These are phyloP conservation scores for Pseudogymnoascus sp. DNA, from an alignment of 2,329 filamentous ascomycete species.

Conservation along the genomic window DNA sequence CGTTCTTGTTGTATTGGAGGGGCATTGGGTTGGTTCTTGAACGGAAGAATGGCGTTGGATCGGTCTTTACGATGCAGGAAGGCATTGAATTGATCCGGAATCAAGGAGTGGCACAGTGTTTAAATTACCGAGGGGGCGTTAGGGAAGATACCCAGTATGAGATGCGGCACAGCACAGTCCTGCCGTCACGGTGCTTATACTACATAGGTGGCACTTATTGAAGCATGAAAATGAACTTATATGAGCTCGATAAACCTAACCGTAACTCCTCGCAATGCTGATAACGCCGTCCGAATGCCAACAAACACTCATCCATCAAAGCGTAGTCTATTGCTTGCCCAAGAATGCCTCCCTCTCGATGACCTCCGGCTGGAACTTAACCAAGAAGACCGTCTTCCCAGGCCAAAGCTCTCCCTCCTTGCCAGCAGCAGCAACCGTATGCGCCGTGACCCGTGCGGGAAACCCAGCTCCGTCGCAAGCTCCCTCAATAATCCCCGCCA, in stretches of 20 bases:
- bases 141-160: background rate
- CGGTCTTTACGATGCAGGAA: background rate
- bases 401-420: conserved; percentile 79
- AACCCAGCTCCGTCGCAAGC: conserved; percentile 91
- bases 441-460: conserved; percentile 79
- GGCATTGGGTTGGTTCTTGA: too few species aligned
- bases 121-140: background rate
- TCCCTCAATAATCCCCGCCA: conserved; percentile 91
- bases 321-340: conserved; percentile 9
- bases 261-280: conserved; percentile 24
- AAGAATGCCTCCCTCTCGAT: conserved; percentile 83
- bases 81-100: background rate
- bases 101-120: background rate
- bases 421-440: conserved; percentile 48
- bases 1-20: background rate
- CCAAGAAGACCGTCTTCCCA: conserved; percentile 87
- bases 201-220: background rate
- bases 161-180: background rate
- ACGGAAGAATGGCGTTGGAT: background rate
- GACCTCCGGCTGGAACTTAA: conserved; percentile 87
- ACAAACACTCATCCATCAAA: background rate
- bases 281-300: conserved; percentile 14
- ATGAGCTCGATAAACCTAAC: conserved; percentile 4
- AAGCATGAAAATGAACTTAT: conserved; percentile 7
- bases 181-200: background rate